Evolutionary conservation across 139 green algal genomes (phyloP).

Genomic region (Chlorella sp.): DNA sequence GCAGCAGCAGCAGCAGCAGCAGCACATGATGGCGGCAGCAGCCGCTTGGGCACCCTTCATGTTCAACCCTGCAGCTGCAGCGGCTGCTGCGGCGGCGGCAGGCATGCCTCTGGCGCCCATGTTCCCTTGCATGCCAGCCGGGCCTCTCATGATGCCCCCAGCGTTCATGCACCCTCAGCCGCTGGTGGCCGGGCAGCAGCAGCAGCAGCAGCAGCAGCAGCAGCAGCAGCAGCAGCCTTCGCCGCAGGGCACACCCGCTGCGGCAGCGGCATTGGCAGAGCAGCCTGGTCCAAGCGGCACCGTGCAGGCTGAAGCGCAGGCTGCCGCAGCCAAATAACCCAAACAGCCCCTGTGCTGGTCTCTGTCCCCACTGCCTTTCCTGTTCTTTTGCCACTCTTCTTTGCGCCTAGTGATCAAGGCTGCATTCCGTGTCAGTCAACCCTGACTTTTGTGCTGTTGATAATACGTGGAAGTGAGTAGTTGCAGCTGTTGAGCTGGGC

Average conservation of each 20-base stretch:
- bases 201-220: slow-evolving; percentile 25
- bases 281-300: too few relatives aligned
- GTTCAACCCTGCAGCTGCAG: slow-evolving; percentile 15
- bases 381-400: background rate
- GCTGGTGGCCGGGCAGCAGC: background rate
- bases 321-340: too few relatives aligned
- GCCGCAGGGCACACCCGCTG: background rate
- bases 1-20: slow-evolving; percentile 24
- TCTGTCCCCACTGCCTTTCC: background rate
- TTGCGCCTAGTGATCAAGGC: too few relatives aligned
- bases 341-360: background rate
- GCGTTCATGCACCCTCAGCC: slow-evolving; percentile 19
- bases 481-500: too few relatives aligned
- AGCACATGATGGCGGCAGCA: background rate
- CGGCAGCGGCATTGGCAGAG: background rate
- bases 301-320: too few relatives aligned
- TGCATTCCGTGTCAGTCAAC: too few relatives aligned
- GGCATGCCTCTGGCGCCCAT: slow-evolving; percentile 1
- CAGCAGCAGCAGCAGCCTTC: slow-evolving; percentile 5
- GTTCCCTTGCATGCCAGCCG: background rate
- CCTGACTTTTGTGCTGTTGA: too few relatives aligned
- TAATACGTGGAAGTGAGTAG: too few relatives aligned
- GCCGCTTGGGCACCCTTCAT: slow-evolving; percentile 23
- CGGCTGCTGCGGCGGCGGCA: background rate
- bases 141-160: slow-evolving; percentile 8